A percentile compares a stretch with the other conserved stretches of the same genome.
Evolutionary conservation across 495 filamentous ascomycete species (phyloP).

Genomic region (Lepraria neglecta): DNA sequence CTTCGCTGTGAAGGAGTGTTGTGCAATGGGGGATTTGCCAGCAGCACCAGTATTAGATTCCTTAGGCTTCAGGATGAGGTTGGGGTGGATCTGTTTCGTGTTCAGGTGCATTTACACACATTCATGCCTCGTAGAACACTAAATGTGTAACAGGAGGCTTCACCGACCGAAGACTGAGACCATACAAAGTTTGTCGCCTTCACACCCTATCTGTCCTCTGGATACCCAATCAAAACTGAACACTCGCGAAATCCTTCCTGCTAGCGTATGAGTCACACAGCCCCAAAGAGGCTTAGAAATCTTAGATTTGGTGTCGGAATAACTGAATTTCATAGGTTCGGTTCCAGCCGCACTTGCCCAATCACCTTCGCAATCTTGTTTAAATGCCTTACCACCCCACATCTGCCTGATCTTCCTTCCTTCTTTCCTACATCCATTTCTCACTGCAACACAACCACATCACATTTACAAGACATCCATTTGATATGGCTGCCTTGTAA

Average conservation of each 20-base stretch:
- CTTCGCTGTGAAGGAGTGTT: neutral
- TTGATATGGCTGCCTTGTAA: conserved; percentile 29
- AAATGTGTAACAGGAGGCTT: neutral
- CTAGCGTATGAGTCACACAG: conserved; percentile 13
- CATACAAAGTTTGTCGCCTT: neutral
- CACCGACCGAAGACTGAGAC: neutral
- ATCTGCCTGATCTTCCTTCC: conserved; percentile 24
- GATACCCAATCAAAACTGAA: neutral
- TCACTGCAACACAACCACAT: conserved; percentile 13
- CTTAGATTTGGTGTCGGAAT: neutral
- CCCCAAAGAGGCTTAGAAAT: conserved; percentile 12
- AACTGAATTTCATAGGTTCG: conserved; percentile 9
- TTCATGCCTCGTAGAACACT: neutral
- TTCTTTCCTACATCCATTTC: neutral
- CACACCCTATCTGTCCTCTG: neutral
- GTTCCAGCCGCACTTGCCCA: conserved; percentile 8
- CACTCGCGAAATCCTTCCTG: neutral
- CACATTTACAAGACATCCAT: conserved; percentile 27
- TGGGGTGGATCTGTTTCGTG: neutral
- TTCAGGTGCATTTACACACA: neutral
- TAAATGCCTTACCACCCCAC: conserved; percentile 16
- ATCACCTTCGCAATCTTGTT: conserved; percentile 14
- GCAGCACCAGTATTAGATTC: no score
- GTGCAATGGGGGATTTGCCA: no score
- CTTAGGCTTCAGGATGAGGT: no score